These are phyloP conservation scores for Amoeboaphelidium occidentale DNA, from an alignment of 371 early-diverging fungal species.

Conservation along the genomic window DNA sequence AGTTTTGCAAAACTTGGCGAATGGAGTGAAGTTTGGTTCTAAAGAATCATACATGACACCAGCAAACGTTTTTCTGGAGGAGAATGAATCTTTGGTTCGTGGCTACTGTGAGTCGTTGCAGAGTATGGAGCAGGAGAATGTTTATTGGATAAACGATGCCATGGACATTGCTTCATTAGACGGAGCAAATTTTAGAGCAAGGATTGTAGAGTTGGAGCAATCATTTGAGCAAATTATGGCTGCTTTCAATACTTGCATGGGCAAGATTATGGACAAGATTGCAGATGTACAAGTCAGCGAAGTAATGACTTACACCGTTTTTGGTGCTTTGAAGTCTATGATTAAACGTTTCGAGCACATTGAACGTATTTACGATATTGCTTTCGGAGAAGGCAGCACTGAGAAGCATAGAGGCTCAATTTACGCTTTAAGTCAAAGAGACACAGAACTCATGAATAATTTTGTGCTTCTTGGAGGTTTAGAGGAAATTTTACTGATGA, in stretches of 20 bases:
- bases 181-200: background rate
- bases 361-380: background rate
- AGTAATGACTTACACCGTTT: background rate
- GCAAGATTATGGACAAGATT: background rate
- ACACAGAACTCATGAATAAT: background rate
- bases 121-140: background rate
- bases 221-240: background rate
- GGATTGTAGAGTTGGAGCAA: background rate
- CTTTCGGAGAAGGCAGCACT: background rate
- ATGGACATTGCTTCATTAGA: too few species aligned
- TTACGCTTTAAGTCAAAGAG: background rate
- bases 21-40: slow-evolving; percentile 71
- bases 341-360: background rate
- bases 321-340: background rate
- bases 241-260: background rate
- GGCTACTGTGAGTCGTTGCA: slow-evolving; percentile 18
- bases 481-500: background rate
- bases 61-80: slow-evolving; percentile 27
- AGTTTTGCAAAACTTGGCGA: slow-evolving; percentile 81
- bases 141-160: background rate
- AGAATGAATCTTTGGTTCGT: slow-evolving; percentile 11
- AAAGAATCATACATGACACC: slow-evolving; percentile 78
- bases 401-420: too few species aligned
- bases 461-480: background rate
- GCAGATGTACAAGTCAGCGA: background rate